Percentiles rank a stretch among this genome's conserved stretches.
phyloP scores from a whole-genome alignment of 129 eudicot species.

The Artemisia tridentata region DNA sequence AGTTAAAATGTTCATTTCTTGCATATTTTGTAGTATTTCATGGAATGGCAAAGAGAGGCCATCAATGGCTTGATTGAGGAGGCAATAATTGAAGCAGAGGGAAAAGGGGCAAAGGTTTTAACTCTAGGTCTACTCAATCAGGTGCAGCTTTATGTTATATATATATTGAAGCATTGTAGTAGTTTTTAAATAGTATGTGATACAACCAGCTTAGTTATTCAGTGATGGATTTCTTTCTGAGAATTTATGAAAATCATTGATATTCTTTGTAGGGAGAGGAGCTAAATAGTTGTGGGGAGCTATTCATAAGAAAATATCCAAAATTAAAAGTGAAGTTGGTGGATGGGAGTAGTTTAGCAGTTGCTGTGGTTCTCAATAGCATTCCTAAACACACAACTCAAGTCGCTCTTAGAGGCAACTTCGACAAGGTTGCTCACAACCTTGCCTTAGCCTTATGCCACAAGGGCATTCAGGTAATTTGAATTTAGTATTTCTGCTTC shows the following conservation, averaged over 20 bases:
- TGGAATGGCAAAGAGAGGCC: slow-evolving; percentile 62
- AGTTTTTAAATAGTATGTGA: too few relatives aligned
- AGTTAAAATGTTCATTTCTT: neutral
- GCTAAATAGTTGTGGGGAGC: slow-evolving; percentile 58
- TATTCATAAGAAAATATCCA: slow-evolving; percentile 56
- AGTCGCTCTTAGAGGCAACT: slow-evolving; percentile 52
- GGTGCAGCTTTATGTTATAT: slow-evolving; percentile 28
- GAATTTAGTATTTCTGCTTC: too few relatives aligned
- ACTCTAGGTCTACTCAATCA: slow-evolving; percentile 84
- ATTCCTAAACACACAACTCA: slow-evolving; percentile 75
- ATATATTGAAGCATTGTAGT: too few relatives aligned
- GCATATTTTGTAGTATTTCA: slow-evolving; percentile 43
- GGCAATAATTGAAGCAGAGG: slow-evolving; percentile 74
- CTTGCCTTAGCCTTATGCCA: slow-evolving; percentile 55
- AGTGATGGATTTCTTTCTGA: neutral
- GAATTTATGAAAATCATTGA: neutral
- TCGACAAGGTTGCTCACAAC: slow-evolving; percentile 54
- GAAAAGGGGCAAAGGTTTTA: slow-evolving; percentile 57
- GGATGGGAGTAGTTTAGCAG: slow-evolving; percentile 83
- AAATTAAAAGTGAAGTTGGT: slow-evolving; percentile 61
- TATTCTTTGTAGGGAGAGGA: slow-evolving; percentile 47
- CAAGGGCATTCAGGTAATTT: slow-evolving; percentile 61
- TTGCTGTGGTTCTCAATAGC: slow-evolving; percentile 63
- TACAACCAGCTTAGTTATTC: too few relatives aligned
- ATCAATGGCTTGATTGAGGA: slow-evolving; percentile 72